Conservation (phyloP, 2,329 filamentous ascomycete genomes). For the Aspergillus pseudoterreus region DNA sequence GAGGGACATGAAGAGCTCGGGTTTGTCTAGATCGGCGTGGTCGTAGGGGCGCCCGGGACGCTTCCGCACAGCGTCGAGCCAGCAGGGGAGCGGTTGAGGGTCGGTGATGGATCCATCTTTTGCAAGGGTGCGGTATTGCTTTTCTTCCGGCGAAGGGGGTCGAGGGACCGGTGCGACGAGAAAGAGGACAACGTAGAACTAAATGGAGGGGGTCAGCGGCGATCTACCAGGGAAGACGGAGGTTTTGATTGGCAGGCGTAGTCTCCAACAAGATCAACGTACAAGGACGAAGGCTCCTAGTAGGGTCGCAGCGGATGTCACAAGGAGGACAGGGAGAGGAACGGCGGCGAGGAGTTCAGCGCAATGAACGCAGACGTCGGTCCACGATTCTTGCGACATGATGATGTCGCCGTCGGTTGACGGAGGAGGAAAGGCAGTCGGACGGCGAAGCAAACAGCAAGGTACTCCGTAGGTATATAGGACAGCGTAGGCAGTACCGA, state of each 20-base stretch:
- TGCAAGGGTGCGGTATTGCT: slow-evolving; percentile 74
- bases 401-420: slow-evolving; percentile 2
- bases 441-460: neutral
- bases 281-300: slow-evolving; percentile 33
- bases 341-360: slow-evolving; percentile 24
- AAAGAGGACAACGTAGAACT: slow-evolving; percentile 67
- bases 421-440: neutral
- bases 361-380: slow-evolving; percentile 30
- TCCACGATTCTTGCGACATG: slow-evolving; percentile 28
- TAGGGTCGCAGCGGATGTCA: slow-evolving; percentile 24
- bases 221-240: slow-evolving; percentile 1
- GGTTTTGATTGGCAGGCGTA: neutral
- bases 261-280: slow-evolving; percentile 13
- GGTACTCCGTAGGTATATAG: slow-evolving; percentile 8
- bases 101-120: slow-evolving; percentile 57
- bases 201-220: neutral
- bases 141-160: slow-evolving; percentile 70
- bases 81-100: slow-evolving; percentile 68
- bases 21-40: slow-evolving; percentile 59
- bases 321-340: slow-evolving; percentile 27
- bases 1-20: slow-evolving; percentile 82
- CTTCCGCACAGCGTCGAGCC: slow-evolving; percentile 74
- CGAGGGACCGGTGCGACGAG: slow-evolving; percentile 79
- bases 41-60: slow-evolving; percentile 45
- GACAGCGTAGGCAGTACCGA: slow-evolving; percentile 4